Evolutionary conservation across 371 early-diverging fungal species (phyloP).

Genomic region (Rhizopus delemar): DNA sequence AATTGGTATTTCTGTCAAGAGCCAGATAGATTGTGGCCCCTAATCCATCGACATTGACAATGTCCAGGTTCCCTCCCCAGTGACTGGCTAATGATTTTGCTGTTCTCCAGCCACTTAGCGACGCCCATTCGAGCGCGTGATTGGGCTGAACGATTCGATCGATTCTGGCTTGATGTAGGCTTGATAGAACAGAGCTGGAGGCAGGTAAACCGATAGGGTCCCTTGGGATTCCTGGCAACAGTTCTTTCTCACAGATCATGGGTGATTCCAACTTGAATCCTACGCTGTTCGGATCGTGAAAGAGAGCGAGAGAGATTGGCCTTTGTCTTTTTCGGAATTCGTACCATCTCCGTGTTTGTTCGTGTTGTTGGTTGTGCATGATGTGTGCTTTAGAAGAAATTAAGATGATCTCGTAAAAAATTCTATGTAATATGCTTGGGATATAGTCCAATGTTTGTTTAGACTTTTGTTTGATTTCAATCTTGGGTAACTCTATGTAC

Average conservation of each 20-base stretch:
- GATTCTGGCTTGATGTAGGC: slow-evolving; percentile 50
- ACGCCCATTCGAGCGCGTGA: slow-evolving; percentile 30
- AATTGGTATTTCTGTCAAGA: slow-evolving; percentile 57
- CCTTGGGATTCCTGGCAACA: slow-evolving; percentile 36
- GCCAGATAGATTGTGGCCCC: slow-evolving; percentile 78
- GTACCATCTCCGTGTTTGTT: slow-evolving; percentile 39
- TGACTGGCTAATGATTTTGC: slow-evolving; percentile 58
- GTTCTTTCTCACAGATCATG: slow-evolving; percentile 27
- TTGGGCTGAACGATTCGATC: slow-evolving; percentile 17
- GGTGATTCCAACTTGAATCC: slow-evolving; percentile 35
- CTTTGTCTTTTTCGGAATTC: slow-evolving; percentile 27
- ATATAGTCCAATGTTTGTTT: slow-evolving; percentile 58
- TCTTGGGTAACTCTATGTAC: slow-evolving; percentile 15
- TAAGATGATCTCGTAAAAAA: slow-evolving; percentile 66
- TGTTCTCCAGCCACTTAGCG: slow-evolving; percentile 34
- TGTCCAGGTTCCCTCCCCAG: slow-evolving; percentile 75
- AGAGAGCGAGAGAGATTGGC: slow-evolving; percentile 32
- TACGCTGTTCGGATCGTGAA: slow-evolving; percentile 43
- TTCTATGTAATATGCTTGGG: slow-evolving; percentile 65
- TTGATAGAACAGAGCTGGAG: slow-evolving; percentile 51
- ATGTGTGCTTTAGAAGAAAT: slow-evolving; percentile 56
- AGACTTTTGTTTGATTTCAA: slow-evolving; percentile 22
- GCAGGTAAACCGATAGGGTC: slow-evolving; percentile 45
- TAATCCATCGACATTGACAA: slow-evolving; percentile 72
- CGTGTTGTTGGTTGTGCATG: slow-evolving; percentile 56